A percentile compares a stretch with the other conserved stretches of the same genome.
phyloP scores from a whole-genome alignment of 2,329 filamentous ascomycete species.

The Colletotrichum liriopes region DNA sequence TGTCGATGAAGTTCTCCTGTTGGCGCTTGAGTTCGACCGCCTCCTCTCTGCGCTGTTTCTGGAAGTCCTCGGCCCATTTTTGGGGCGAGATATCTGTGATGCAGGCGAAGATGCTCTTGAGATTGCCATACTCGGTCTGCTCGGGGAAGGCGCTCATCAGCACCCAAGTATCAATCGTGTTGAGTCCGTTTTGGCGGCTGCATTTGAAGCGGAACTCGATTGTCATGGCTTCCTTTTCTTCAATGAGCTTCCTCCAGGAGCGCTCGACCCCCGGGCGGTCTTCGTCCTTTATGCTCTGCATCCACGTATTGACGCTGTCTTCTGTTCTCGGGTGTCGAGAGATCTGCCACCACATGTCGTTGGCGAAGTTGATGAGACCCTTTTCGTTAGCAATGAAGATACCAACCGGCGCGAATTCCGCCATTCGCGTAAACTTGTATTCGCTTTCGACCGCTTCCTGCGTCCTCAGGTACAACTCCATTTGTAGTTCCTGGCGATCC shows the following conservation, averaged over 20 bases:
- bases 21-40: slow-evolving; percentile 85
- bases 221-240: slow-evolving; percentile 75
- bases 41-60: slow-evolving; percentile 83
- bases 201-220: slow-evolving; percentile 84
- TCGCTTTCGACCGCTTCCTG: slow-evolving; percentile 78
- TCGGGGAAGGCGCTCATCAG: slow-evolving; percentile 84
- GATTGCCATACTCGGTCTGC: slow-evolving; percentile 72
- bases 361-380: slow-evolving; percentile 84
- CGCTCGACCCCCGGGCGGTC: slow-evolving; percentile 72
- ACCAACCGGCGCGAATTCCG: slow-evolving; percentile 86
- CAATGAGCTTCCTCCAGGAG: slow-evolving; percentile 75
- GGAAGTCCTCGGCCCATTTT: slow-evolving; percentile 87
- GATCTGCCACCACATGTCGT: slow-evolving; percentile 84
- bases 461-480: slow-evolving; percentile 78
- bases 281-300: slow-evolving; percentile 78
- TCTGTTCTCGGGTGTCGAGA: slow-evolving; percentile 75
- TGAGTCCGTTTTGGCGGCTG: slow-evolving; percentile 73
- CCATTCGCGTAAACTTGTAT: slow-evolving; percentile 86
- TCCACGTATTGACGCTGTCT: slow-evolving; percentile 76
- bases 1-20: slow-evolving; percentile 81
- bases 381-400: slow-evolving; percentile 85
- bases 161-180: slow-evolving; percentile 80
- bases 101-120: slow-evolving; percentile 84
- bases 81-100: slow-evolving; percentile 90
- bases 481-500: slow-evolving; percentile 83